A percentile compares a stretch with the other conserved stretches of the same genome.
Evolutionary conservation across 192 early-diverging fungal genomes (phyloP).

Genomic region (Coemansia sp.): DNA sequence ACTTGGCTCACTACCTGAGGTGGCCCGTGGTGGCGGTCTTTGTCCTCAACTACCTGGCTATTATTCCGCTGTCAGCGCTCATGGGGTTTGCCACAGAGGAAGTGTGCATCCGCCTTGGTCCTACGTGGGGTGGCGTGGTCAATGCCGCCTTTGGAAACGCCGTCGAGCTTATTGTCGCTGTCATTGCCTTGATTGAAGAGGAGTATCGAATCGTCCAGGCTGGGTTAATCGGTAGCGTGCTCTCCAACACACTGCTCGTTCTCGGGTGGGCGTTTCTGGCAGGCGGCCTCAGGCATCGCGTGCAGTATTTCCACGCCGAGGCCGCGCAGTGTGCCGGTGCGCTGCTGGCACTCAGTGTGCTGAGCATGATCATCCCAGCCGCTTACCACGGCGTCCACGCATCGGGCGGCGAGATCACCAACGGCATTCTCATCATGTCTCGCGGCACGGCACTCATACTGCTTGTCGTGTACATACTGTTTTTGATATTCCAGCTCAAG

Average conservation of each 20-base stretch:
- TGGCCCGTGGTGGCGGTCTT: conserved; percentile 72
- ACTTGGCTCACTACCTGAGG: conserved; percentile 57
- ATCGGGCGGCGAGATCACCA: conserved; percentile 42
- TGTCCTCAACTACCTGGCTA: conserved; percentile 81
- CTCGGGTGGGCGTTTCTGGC: conserved; percentile 81
- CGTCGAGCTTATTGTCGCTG: conserved; percentile 57
- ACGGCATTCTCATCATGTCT: conserved; percentile 58
- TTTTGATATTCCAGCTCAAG: conserved; percentile 81
- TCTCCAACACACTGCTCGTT: conserved; percentile 88
- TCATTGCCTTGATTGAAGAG: conserved; percentile 62
- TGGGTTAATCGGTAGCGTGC: conserved; percentile 83
- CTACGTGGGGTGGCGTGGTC: conserved; percentile 64
- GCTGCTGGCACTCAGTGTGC: conserved; percentile 60
- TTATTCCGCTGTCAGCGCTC: conserved; percentile 85
- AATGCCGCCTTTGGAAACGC: conserved; percentile 74
- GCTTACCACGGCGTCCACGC: conserved; percentile 60
- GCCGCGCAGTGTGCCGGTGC: conserved; percentile 70
- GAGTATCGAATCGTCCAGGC: conserved; percentile 67
- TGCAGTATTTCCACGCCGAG: conserved; percentile 66
- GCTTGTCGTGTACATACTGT: conserved; percentile 64
- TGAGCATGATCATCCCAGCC: conserved; percentile 69
- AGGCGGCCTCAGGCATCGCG: conserved; percentile 69
- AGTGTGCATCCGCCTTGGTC: conserved; percentile 61
- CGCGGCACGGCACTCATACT: conserved; percentile 69
- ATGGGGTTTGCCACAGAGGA: conserved; percentile 89